A percentile compares a stretch with the other conserved stretches of the same genome.
These are phyloP conservation scores for Shiraia sp. DNA, from an alignment of 2,329 filamentous ascomycete species.

Conservation along the genomic window DNA sequence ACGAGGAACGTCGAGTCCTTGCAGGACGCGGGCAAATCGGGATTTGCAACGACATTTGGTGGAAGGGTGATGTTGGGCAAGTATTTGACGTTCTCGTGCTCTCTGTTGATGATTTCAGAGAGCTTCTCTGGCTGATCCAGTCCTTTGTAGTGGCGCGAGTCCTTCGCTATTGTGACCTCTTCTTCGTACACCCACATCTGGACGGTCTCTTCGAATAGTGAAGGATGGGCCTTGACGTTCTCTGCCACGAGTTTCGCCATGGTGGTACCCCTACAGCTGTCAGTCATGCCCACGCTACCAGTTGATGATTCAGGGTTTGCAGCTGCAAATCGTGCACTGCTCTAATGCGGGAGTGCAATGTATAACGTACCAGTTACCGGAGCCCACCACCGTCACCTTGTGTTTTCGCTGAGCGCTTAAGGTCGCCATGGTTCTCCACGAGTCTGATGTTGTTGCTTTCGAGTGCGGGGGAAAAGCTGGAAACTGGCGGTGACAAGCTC, in stretches of 20 bases:
- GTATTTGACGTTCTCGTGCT: slow-evolving; percentile 98
- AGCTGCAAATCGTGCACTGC: not conserved
- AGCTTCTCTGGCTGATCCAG: slow-evolving; percentile 76
- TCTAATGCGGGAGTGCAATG: not conserved
- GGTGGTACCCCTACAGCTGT: slow-evolving; percentile 77
- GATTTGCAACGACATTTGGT: slow-evolving; percentile 80
- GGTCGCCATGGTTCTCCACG: slow-evolving; percentile 49
- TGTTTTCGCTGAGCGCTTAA: slow-evolving; percentile 69
- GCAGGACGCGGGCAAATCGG: slow-evolving; percentile 78
- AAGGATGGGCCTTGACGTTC: slow-evolving; percentile 76
- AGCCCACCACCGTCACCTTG: slow-evolving; percentile 92
- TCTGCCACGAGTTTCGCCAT: slow-evolving; percentile 97
- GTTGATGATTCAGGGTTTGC: not conserved
- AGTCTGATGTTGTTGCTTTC: slow-evolving; percentile 3
- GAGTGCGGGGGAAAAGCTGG: slow-evolving; percentile 4
- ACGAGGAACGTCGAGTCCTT: slow-evolving; percentile 84
- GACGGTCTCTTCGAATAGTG: slow-evolving; percentile 84
- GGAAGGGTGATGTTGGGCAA: slow-evolving; percentile 86
- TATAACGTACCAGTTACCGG: slow-evolving; percentile 81
- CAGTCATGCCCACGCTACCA: slow-evolving; percentile 4
- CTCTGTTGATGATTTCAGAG: slow-evolving; percentile 84
- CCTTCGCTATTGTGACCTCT: slow-evolving; percentile 72
- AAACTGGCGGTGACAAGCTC: slow-evolving; percentile 20
- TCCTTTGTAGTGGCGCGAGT: slow-evolving; percentile 73
- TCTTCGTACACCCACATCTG: slow-evolving; percentile 99